phyloP scores from a whole-genome alignment of 1,284 basidiomycete species.

The Heterobasidion irregulare region DNA sequence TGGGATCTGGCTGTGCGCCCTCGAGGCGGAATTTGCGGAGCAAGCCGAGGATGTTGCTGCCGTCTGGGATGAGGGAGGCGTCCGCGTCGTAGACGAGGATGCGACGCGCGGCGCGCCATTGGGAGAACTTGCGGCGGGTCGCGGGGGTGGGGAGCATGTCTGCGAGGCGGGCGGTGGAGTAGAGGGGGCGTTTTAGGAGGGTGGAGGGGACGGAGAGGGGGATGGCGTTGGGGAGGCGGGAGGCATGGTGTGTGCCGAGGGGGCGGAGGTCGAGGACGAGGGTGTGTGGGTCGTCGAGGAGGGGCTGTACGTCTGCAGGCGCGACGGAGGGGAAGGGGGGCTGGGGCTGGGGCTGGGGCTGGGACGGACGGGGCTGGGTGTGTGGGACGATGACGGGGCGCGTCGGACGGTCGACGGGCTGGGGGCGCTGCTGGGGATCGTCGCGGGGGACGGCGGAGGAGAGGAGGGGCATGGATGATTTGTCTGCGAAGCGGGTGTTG shows the following conservation, averaged over 20 bases:
- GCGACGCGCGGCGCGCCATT: conserved; percentile 44
- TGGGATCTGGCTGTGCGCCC: conserved; percentile 41
- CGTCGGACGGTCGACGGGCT: background rate
- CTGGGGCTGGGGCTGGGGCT: conserved; percentile 4
- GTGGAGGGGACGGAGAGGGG: conserved; percentile 92
- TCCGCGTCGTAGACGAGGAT: conserved; percentile 86
- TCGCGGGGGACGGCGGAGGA: background rate
- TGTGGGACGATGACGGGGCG: background rate
- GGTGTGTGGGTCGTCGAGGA: conserved; percentile 24
- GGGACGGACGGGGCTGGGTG: background rate
- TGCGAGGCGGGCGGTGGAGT: conserved; percentile 65
- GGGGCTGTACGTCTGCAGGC: conserved; percentile 22
- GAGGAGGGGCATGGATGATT: background rate
- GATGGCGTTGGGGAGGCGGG: conserved; percentile 67
- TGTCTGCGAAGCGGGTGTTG: conserved; percentile 10
- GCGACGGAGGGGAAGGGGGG: conserved; percentile 13
- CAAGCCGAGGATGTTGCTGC: conserved; percentile 71
- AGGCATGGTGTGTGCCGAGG: conserved; percentile 61
- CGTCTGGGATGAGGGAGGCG: conserved; percentile 46
- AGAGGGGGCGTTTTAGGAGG: conserved; percentile 82
- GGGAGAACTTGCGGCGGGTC: conserved; percentile 51
- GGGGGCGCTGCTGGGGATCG: background rate
- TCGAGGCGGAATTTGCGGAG: conserved; percentile 77
- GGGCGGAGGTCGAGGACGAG: conserved; percentile 86
- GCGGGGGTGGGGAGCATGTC: conserved; percentile 64